A percentile compares a stretch with the other conserved stretches of the same genome.
These are phyloP conservation scores for Areca catechu DNA, from an alignment of 176 grass and related monocot genomes.

Conservation along the genomic window DNA sequence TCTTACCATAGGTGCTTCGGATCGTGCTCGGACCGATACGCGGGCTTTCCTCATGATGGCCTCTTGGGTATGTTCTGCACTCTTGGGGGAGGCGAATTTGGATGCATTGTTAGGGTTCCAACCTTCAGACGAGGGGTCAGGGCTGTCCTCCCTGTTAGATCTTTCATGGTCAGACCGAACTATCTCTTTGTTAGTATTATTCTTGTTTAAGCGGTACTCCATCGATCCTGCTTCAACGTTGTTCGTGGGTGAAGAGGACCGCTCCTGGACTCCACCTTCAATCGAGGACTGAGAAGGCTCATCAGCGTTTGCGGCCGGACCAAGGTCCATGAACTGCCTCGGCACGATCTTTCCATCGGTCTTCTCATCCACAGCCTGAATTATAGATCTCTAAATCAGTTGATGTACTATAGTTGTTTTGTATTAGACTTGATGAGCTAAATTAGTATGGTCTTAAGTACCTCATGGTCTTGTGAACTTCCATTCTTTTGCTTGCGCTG, in stretches of 20 bases:
- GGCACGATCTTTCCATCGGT: constrained; percentile 27
- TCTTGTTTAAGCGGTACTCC: too few relatives aligned
- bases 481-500: constrained; percentile 22
- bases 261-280: constrained; percentile 40
- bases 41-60: constrained; percentile 88
- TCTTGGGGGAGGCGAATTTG: constrained; percentile 23
- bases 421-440: too few relatives aligned
- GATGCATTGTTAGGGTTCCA: too few relatives aligned
- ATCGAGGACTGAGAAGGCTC: constrained; percentile 77
- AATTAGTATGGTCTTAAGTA: not conserved
- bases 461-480: constrained; percentile 12
- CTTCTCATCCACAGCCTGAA: constrained; percentile 9
- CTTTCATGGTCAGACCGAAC: constrained; percentile 14
- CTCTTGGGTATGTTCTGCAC: constrained; percentile 38
- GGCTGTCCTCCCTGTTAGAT: constrained; percentile 16
- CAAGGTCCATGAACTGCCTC: constrained; percentile 49
- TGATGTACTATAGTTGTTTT: too few relatives aligned
- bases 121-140: constrained; percentile 3
- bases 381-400: not conserved
- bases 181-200: constrained; percentile 14
- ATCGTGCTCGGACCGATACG: constrained; percentile 89
- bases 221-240: too few relatives aligned
- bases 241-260: constrained; percentile 28
- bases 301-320: constrained; percentile 9
- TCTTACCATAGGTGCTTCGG: constrained; percentile 81